Base-by-base conservation (phyloP, 2,329 filamentous ascomycete species). In the Penicillium oxalicum region DNA sequence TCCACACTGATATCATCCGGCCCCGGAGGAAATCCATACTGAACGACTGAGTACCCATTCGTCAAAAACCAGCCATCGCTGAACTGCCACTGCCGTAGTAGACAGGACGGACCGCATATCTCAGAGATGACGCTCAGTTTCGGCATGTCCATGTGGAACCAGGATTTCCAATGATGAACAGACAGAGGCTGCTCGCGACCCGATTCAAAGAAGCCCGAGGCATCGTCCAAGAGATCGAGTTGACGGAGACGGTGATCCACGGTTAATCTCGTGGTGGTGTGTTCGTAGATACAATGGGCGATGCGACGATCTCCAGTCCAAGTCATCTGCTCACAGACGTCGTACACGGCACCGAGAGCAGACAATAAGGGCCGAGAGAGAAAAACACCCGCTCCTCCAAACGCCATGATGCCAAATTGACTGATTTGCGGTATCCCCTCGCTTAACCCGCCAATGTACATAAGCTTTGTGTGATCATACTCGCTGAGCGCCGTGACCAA, bases 91-190 rank as follows among this genome's bases (percentile, higher is more conserved):
- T 81, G 73, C 57, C 80, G 77, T 42, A 84, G 65, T 52, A 82
- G 74, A 50, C 80, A 83, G 2, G 54, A 55, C 41, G 77, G 75
- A 4, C 81, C 80, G 55, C 81, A 83, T n/a, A 80, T 61, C 8
- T 72, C 61, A 5, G 73, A 66, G 9, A 79, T 67, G 35, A 70
- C 64, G 29, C 76, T 72, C 67, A 81, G 76, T 48, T 73, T 70
- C 40, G 73, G 70, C 37, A 82, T 79, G 48, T 70, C 65, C 25
- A 60, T 62, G 7, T 70, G 58, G 64, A 81, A 80, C 78, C 80
- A 83, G 9, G 74, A 78, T 61, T 81, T 82, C 79, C 80, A 83
- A 67, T 84, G 81, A 61, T 84, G 81, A 5, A 84, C 67, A 43
- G 75, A 81, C 9, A 83, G 65, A 0, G 78, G 76, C n/a, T 70